Percentiles rank a stretch among this genome's conserved stretches.
These are phyloP conservation scores for Torrubiellomyces zombiae DNA, from an alignment of 2,329 filamentous ascomycete species.

Conservation along the genomic window DNA sequence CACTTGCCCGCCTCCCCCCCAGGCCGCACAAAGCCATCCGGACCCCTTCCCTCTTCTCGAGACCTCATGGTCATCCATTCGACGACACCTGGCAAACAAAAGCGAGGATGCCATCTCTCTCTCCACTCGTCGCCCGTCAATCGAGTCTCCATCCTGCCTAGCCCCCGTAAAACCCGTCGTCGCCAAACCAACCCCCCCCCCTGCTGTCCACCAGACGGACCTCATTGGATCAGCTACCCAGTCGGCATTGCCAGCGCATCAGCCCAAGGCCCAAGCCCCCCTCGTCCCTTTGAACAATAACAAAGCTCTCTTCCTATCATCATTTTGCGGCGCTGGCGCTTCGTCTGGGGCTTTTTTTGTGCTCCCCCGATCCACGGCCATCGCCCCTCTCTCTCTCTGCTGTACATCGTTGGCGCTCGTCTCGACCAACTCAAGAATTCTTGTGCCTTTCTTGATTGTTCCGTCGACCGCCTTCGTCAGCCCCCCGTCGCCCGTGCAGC, in stretches of 20 bases:
- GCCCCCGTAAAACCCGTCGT: slow-evolving; percentile 6
- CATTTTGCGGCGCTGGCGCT: slow-evolving; percentile 1
- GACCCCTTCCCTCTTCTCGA: no score
- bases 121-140: no score
- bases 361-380: background rate
- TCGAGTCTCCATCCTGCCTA: slow-evolving; percentile 2
- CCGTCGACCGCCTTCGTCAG: slow-evolving; percentile 3
- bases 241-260: slow-evolving; percentile 24
- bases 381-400: background rate
- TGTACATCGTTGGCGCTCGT: no score
- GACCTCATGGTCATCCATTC: no score
- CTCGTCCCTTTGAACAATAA: slow-evolving; percentile 2
- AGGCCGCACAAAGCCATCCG: no score
- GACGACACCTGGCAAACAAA: no score
- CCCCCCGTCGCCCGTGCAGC: slow-evolving; percentile 8
- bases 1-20: no score
- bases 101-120: no score
- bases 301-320: slow-evolving; percentile 2
- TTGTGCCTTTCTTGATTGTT: no score
- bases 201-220: slow-evolving; percentile 11
- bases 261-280: slow-evolving; percentile 8
- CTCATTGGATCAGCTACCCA: slow-evolving; percentile 19
- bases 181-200: slow-evolving; percentile 8
- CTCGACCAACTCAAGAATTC: no score
- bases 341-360: slow-evolving; percentile 1